Evolutionary conservation across 495 filamentous ascomycete genomes (phyloP), one percentile per base, ranked within the genome.

Genomic region (Aspergillus saccharolyticus): DNA sequence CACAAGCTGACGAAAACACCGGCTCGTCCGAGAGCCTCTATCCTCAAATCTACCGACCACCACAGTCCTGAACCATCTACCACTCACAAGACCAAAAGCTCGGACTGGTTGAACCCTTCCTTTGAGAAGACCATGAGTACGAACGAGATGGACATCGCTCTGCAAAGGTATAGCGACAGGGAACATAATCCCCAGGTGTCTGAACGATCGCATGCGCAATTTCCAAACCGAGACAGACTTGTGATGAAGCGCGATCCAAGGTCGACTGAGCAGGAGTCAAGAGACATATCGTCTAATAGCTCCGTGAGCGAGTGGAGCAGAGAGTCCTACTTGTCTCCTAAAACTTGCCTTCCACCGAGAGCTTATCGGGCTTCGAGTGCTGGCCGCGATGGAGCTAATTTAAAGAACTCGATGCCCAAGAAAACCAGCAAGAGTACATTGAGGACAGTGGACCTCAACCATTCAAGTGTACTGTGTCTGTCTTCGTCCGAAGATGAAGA

Each of bases 401-500:
- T 49, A 6, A 64, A 66, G 52, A 63, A 59, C 42, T 44, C 63
- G 0, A 39, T 74, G 58, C 73, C 68, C 9, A 75, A 74, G 54
- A 77, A 74, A 56, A 74, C 67, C 39, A 72, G 73, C 62, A 74
- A 70, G 53, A 79, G 69, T 45, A 74, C 73, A 6, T 62, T 82
- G 59, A 75, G 71, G 46, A 75, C 70, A 39, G 61, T 63, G 9
- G 78, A 84, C 52, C 65, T 83, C 49, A 74, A 75, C 42, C 73
- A 75, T 12, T 74, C 74, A 9, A 84, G 81, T 60, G 74, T 83
- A 12, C 73, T 84, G 6, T 81, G 75, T 28, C 72, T 83, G 16
- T 84, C 81, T 2, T 84, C 80, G 16, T 84, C 81, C 0, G 80
- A 82, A 45, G 77, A 80, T 52, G 81, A 83, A 60, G 69, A 69